These are phyloP conservation scores for Stachybotrys elegans DNA, from an alignment of 2,329 filamentous ascomycete species.

Conservation along the genomic window DNA sequence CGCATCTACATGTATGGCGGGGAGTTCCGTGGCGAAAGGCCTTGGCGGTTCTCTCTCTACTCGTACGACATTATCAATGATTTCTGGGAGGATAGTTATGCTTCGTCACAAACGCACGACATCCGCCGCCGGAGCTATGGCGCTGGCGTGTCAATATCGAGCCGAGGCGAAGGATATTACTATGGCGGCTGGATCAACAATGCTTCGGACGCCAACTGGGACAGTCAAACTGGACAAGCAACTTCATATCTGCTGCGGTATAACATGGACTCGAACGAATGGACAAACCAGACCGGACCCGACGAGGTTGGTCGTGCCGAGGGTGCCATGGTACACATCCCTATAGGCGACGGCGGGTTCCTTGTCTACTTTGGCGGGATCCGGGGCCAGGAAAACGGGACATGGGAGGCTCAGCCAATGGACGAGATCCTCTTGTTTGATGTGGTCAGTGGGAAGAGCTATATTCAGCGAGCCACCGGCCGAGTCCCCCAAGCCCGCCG, in stretches of 20 bases:
- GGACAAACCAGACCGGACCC: constrained; percentile 49
- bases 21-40: constrained; percentile 44
- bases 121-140: constrained; percentile 50
- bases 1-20: constrained; percentile 59
- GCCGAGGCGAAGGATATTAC: constrained; percentile 53
- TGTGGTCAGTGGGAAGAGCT: constrained; percentile 53
- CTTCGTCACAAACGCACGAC: constrained; percentile 23
- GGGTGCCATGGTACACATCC: constrained; percentile 55
- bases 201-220: constrained; percentile 45
- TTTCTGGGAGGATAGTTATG: constrained; percentile 45
- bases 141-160: constrained; percentile 49
- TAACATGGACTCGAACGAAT: constrained; percentile 45
- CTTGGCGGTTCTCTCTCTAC: constrained; percentile 45
- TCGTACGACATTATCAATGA: constrained; percentile 53
- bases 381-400: constrained; percentile 43
- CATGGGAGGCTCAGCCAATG: constrained; percentile 37
- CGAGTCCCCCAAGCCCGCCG: constrained; percentile 44
- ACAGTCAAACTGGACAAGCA: constrained; percentile 36
- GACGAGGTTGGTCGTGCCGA: constrained; percentile 52
- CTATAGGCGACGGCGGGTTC: constrained; percentile 53
- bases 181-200: constrained; percentile 59
- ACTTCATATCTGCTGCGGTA: constrained; percentile 51
- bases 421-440: constrained; percentile 55
- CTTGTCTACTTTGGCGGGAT: constrained; percentile 60
- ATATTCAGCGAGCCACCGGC: constrained; percentile 51